phyloP scores from a whole-genome alignment of 495 filamentous ascomycete genomes.

The Trichoderma virens region DNA sequence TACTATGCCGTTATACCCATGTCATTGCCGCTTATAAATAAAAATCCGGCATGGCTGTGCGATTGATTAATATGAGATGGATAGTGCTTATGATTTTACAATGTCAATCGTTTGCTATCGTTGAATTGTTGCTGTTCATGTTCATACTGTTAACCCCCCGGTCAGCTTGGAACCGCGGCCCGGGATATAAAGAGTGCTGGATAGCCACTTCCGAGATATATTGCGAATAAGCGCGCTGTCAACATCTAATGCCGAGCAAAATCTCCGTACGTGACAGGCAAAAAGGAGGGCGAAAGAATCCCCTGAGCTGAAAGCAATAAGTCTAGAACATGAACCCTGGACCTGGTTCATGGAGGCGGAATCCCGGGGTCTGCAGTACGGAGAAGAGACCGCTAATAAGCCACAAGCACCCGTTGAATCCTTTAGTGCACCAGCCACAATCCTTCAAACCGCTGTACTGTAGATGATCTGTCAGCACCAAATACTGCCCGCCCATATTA shows the following conservation, averaged over 20 bases:
- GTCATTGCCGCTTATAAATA: neutral
- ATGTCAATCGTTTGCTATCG: neutral
- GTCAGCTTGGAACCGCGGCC: neutral
- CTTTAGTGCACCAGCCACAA: too few relatives aligned
- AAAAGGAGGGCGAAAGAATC: neutral
- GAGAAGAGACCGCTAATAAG: too few relatives aligned
- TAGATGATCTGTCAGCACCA: too few relatives aligned
- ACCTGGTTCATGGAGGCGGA: too few relatives aligned
- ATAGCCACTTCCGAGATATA: neutral
- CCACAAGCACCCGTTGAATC: too few relatives aligned
- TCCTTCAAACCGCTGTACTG: too few relatives aligned
- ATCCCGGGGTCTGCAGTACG: too few relatives aligned
- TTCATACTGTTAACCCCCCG: neutral
- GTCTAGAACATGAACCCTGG: too few relatives aligned
- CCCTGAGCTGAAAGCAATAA: neutral
- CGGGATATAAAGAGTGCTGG: neutral
- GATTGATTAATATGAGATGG: neutral
- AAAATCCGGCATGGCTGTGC: neutral
- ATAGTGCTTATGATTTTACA: neutral
- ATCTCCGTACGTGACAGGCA: neutral
- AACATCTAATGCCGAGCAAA: neutral
- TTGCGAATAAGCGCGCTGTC: neutral
- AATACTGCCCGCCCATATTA: too few relatives aligned
- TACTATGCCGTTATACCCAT: neutral
- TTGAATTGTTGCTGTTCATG: neutral